Base-by-base conservation (phyloP, 2,329 filamentous ascomycete genomes). In the Thielaviopsis ethacetica region DNA sequence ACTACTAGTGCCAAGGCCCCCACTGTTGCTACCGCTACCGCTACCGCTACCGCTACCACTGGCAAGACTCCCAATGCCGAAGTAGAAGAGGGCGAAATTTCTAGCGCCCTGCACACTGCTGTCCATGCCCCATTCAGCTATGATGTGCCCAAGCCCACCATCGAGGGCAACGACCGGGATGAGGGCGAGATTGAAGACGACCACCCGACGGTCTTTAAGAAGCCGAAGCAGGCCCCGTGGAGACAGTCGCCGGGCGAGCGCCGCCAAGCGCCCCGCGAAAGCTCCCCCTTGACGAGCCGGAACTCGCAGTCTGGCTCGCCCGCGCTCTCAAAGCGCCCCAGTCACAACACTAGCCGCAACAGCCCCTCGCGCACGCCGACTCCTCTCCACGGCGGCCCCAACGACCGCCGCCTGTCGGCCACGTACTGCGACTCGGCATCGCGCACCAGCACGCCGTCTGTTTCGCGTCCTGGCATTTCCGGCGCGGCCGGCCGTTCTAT, bases 11-110 rank as follows among this genome's bases (percentile, higher is more conserved):
- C 38, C 54, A 55, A 55, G 21, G 1, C 44, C 34, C 27, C 34
- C n/a, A 15, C 53, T 22, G 41, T 19, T 15, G 15, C 34, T 24
- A 17, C 38, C 13, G 3, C 54, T 22, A 27, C 41, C 27, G 15
- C 21, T 5, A 22, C 17, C 30, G 41, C 41, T n/a, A 27, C n/a
- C 17, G 38, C 13, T 44, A 5, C 38, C 17, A n/a, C 15, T n/a
- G 38, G 38, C 38, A 44, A 44, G 13, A 9, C 30, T 6, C 38
- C 38, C 26, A 49, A 30, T 13, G 27, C 22, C 15, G 54, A 56
- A 9, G 27, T 56, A 26, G 54, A 56, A n/a, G 54, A 56, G 54
- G 54, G 54, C 22, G 54, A 56, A 44, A 56, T 56, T 6, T 47
- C 54, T 12, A 19, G 6, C 9, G 41, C 44, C 17, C 41, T 44